These are phyloP conservation scores for Schizosaccharomyces versatilis DNA, from an alignment of 1,139 yeast species.

Conservation along the genomic window DNA sequence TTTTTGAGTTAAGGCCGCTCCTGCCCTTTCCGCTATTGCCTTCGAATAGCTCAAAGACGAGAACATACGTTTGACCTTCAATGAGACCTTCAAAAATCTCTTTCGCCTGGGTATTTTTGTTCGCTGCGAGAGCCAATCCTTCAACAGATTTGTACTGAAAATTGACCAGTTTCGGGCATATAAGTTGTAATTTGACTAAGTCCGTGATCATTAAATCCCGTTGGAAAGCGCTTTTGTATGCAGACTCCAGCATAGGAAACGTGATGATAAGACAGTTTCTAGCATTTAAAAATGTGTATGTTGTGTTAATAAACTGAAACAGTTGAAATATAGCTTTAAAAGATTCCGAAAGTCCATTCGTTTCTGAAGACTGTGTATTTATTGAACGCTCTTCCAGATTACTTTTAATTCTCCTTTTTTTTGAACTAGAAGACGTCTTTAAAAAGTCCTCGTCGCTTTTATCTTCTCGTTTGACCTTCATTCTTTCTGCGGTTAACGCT, in stretches of 20 bases:
- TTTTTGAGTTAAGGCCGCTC: neutral
- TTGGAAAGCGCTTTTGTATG: neutral
- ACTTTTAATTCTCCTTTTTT: neutral
- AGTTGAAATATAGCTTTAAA: neutral
- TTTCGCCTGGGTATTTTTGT: neutral
- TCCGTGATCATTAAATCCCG: neutral
- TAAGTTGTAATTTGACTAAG: neutral
- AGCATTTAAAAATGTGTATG: neutral
- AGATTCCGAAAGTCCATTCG: neutral
- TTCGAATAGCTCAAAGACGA: no score
- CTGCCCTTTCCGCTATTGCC: neutral
- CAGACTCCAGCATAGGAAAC: neutral
- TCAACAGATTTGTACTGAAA: neutral
- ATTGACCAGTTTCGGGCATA: neutral
- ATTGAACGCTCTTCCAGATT: neutral
- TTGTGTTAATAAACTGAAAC: neutral
- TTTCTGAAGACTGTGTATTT: no score
- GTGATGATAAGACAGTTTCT: neutral
- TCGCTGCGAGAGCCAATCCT: neutral
- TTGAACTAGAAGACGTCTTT: neutral
- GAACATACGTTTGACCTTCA: no score
- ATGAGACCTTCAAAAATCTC: no score
- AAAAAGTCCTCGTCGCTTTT: neutral
- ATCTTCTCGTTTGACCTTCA: neutral
- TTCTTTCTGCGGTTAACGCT: neutral